Evolutionary conservation across 2,329 filamentous ascomycete genomes (phyloP).

Genomic region (Macrophomina tecta): DNA sequence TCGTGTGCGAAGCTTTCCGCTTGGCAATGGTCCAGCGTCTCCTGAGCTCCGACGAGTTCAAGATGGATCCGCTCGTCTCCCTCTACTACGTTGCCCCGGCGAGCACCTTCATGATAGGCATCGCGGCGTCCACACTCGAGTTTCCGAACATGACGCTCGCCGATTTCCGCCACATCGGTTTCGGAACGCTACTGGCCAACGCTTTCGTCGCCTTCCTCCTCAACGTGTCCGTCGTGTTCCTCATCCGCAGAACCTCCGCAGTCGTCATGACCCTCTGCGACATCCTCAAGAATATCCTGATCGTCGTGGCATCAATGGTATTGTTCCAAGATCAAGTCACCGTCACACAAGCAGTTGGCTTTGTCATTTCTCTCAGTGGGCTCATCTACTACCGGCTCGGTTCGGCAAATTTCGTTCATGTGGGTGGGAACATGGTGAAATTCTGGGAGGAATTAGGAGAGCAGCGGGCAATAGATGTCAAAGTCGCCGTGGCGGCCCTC

Average conservation of each 20-base stretch:
- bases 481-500: too few species aligned
- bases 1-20: constrained; percentile 81
- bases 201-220: constrained; percentile 79
- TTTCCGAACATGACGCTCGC: constrained; percentile 70
- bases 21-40: constrained; percentile 84
- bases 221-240: constrained; percentile 84
- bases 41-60: constrained; percentile 81
- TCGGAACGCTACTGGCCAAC: constrained; percentile 75
- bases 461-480: too few species aligned
- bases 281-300: constrained; percentile 85
- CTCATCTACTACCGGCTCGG: constrained; percentile 88
- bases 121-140: constrained; percentile 75
- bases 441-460: not conserved
- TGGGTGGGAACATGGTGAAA: not conserved
- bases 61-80: constrained; percentile 91
- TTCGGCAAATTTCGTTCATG: constrained; percentile 59
- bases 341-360: constrained; percentile 79
- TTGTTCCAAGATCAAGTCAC: constrained; percentile 81
- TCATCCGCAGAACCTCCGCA: constrained; percentile 88
- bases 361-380: constrained; percentile 77
- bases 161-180: constrained; percentile 75
- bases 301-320: constrained; percentile 78
- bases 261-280: constrained; percentile 85
- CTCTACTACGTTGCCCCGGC: constrained; percentile 89
- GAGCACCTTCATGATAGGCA: constrained; percentile 79